Conservation (phyloP, 441 rosid genomes). For the Biscutella laevigata region DNA sequence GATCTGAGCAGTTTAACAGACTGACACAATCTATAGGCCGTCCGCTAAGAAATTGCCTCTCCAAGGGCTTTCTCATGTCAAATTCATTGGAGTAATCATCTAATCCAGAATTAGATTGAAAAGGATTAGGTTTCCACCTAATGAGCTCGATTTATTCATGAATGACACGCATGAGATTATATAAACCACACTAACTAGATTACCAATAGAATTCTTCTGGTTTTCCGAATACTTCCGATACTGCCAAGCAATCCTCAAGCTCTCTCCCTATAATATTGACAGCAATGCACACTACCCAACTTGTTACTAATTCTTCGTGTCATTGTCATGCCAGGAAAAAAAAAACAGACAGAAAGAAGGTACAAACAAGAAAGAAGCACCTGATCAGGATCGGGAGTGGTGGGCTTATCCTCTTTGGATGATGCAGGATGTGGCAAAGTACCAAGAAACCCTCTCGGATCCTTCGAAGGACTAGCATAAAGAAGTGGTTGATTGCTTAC, state of each 20-base stretch:
- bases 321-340: neutral
- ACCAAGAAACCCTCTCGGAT: conserved; percentile 78
- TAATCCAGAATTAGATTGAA: conserved; percentile 25
- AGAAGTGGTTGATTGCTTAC: conserved; percentile 71
- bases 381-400: conserved; percentile 36
- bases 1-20: conserved; percentile 46
- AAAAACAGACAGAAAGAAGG: neutral
- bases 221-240: conserved; percentile 81
- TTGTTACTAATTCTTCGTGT: conserved; percentile 1
- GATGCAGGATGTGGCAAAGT: conserved; percentile 70
- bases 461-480: conserved; percentile 73
- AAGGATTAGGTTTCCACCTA: neutral
- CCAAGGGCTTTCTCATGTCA: conserved; percentile 92
- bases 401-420: conserved; percentile 55
- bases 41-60: conserved; percentile 54
- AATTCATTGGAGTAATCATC: conserved; percentile 68
- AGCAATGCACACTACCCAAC: neutral
- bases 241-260: conserved; percentile 95
- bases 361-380: conserved; percentile 24
- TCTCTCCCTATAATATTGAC: conserved; percentile 49
- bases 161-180: neutral
- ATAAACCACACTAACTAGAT: neutral
- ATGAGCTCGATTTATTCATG: neutral
- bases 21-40: conserved; percentile 62
- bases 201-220: conserved; percentile 33